These are phyloP conservation scores for Geotrichum klebahnii DNA, from an alignment of 1,139 yeast genomes.

Conservation along the genomic window DNA sequence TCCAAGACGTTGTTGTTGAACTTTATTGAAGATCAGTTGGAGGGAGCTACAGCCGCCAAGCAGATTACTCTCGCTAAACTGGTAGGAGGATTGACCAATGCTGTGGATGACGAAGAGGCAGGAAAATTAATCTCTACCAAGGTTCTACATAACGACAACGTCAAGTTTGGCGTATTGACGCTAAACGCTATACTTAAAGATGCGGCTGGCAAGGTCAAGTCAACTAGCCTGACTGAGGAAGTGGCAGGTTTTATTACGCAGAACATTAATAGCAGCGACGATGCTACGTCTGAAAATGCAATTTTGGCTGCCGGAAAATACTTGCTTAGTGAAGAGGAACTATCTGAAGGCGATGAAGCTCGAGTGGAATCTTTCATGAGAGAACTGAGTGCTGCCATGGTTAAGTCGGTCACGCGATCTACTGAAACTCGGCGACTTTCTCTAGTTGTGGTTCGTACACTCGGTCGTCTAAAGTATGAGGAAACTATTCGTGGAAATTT, in stretches of 20 bases:
- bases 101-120: constrained; percentile 64
- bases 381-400: constrained; percentile 50
- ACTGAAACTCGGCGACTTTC: constrained; percentile 78
- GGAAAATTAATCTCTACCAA: constrained; percentile 54
- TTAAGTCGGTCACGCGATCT: constrained; percentile 57
- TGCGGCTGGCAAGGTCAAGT: constrained; percentile 60
- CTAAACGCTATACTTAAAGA: constrained; percentile 77
- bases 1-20: constrained; percentile 67
- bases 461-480: constrained; percentile 58
- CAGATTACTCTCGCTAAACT: constrained; percentile 67
- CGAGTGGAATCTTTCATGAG: constrained; percentile 42
- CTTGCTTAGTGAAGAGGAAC: constrained; percentile 42
- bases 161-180: constrained; percentile 64
- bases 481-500: constrained; percentile 50
- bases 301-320: constrained; percentile 78
- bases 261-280: constrained; percentile 47
- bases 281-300: constrained; percentile 74
- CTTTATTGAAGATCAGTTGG: constrained; percentile 57
- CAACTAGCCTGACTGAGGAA: constrained; percentile 48
- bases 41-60: constrained; percentile 21
- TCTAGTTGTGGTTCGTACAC: constrained; percentile 69
- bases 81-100: constrained; percentile 70
- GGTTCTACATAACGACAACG: constrained; percentile 49
- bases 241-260: constrained; percentile 48
- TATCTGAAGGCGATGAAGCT: constrained; percentile 25